Base-by-base conservation (phyloP, 345 rosid genomes). In the Geranium rotundifolium region DNA sequence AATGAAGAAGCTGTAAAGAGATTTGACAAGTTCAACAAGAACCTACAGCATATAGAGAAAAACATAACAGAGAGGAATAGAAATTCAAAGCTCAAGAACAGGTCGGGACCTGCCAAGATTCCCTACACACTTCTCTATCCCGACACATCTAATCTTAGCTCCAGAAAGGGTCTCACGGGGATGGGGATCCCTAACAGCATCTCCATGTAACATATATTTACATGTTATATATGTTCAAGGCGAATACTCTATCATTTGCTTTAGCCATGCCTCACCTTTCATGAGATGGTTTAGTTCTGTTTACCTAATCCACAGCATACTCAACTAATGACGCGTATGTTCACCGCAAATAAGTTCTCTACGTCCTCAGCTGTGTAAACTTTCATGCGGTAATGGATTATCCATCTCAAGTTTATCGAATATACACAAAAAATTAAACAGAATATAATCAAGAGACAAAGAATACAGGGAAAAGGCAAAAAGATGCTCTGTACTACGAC, bases 141-240 rank as follows among this genome's bases (percentile, higher is more conserved):
- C 12, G 65, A 65, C 61, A 69, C 76, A 19, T 69, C 71, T 14
- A 72, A 71, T 58, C 68, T 20, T 1, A 61, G 49, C 23, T 54
- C 69, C 31, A 67, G 29, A 50, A 69, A 9, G 23, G 82, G 83
- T 20, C 63, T 77, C 34, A 75, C 73, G 3, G 80, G 81, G 31
- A 76, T 55, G 64, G 88, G 86, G 29, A 78, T 83, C 50, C 88
- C 88, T 6, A 81, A 78, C 62, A 81, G 88, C 71, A 80, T 81
- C 64, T 72, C 83, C 31, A 78, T 78, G 57, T 82, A 62, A 71
- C 17, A 23, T 16, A 54, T 39, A 13, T 59, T 19, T 46, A 55
- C 37, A 39, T 29, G 56, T 17, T n/a, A 50, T 39, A 27, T 31
- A 19, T 4, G 39, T 20, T 19, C 30, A 67, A 41, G 34, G 2